These are phyloP conservation scores for Suillus plorans DNA, from an alignment of 768 basidiomycete species.

Conservation along the genomic window DNA sequence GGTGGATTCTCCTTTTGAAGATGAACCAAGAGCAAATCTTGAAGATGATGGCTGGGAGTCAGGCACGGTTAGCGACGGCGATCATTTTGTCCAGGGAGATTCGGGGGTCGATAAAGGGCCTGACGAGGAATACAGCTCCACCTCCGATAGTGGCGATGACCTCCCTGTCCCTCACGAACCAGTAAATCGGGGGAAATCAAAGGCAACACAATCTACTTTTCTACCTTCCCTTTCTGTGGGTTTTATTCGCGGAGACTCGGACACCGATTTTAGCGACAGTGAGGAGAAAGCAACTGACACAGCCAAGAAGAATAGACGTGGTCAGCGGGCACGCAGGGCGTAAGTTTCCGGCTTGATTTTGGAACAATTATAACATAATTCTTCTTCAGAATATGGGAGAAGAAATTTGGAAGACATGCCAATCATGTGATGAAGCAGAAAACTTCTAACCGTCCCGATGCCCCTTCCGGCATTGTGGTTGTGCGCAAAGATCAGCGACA, in stretches of 20 bases:
- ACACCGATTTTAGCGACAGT: conserved; percentile 72
- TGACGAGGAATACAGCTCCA: conserved; percentile 36
- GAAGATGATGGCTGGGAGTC: conserved; percentile 41
- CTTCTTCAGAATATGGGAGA: conserved; percentile 87
- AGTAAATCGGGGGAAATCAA: conserved; percentile 11
- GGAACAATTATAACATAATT: conserved; percentile 6
- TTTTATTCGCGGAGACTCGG: conserved; percentile 77
- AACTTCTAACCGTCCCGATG: conserved; percentile 9
- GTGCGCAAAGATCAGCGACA: conserved; percentile 18
- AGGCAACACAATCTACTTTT: conserved; percentile 55
- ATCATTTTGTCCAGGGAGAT: conserved; percentile 21
- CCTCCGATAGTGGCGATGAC: conserved; percentile 25
- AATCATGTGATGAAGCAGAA: conserved; percentile 80
- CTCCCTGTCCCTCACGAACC: conserved; percentile 16
- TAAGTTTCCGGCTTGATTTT: conserved; percentile 45
- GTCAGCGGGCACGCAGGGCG: conserved; percentile 93
- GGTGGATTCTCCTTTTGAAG: conserved; percentile 12
- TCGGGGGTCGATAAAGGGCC: conserved; percentile 37
- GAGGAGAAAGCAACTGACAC: conserved; percentile 55
- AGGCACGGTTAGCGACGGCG: conserved; percentile 38
- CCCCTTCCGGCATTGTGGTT: conserved; percentile 7
- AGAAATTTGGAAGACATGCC: conserved; percentile 88
- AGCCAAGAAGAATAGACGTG: conserved; percentile 82
- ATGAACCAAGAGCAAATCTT: conserved; percentile 19
- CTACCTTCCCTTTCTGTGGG: conserved; percentile 88